Percentiles rank a stretch among this genome's conserved stretches.
Conservation (phyloP, 2,329 filamentous ascomycete species). For the Alternaria ethzedia region DNA sequence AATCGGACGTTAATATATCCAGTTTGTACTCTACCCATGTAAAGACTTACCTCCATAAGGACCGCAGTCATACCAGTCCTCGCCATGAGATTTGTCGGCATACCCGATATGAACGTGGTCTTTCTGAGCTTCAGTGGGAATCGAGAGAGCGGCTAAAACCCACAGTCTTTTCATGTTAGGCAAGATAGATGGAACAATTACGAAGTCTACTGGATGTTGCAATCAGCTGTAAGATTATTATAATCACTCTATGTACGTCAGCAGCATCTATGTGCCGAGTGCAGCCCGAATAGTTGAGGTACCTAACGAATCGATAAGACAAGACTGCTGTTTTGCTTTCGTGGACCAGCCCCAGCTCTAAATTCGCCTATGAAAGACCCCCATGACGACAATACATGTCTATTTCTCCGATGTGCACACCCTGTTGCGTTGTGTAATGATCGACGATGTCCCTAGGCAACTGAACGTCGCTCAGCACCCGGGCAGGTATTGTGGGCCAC, state of each 20-base stretch:
- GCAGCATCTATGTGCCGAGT: neutral
- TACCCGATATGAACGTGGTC: neutral
- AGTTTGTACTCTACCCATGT: neutral
- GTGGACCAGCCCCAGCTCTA: neutral
- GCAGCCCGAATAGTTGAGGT: neutral
- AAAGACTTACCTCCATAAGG: neutral
- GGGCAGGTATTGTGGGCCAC: neutral
- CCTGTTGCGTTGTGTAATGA: neutral
- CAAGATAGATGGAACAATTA: neutral
- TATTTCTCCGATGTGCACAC: neutral
- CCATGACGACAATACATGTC: neutral
- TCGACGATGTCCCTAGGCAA: neutral
- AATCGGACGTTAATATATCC: neutral
- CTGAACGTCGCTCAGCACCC: neutral
- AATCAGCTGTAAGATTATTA: neutral
- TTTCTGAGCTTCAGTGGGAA: neutral
- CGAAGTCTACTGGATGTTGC: neutral
- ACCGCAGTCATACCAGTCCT: neutral
- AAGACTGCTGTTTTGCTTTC: neutral
- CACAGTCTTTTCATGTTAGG: neutral
- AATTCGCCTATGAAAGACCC: neutral
- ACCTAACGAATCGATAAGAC: neutral
- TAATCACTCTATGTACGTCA: neutral
- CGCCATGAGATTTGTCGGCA: neutral
- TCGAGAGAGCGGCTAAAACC: neutral